Base-by-base conservation (phyloP, 257 asterid species). In the Fraxinus excelsior region DNA sequence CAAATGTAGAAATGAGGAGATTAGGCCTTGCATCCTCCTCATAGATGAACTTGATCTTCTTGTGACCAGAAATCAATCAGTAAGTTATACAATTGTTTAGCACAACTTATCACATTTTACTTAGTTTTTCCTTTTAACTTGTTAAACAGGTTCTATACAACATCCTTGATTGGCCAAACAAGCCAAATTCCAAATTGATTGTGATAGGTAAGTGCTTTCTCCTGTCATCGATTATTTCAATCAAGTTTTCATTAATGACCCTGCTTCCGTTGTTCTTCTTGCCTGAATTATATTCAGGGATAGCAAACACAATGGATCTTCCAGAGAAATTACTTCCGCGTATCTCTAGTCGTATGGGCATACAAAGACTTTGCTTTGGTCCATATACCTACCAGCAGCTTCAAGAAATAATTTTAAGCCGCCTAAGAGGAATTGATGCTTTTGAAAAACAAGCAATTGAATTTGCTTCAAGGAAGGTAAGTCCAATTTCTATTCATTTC, bases 271-370 rank as follows among this genome's bases (percentile, higher is more conserved):
- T 80, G 76, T 31, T 65, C 73, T 29, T 79, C 31, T 71, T 76
- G 38, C 38, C 49, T 72, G 25, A 25, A 25, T 32, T 67, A 67
- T 74, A 79, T 84, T 72, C 88, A 95, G 99, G 99, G 76, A 95
- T 95, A 82, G 99, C 99, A 88, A 95, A 95, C 85, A 95, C 99
- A 53, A 95, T 95, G 98, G 98, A 95, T 90, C 99, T 95, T 84
- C 99, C 99, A 40, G 99, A 95, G 87, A 95, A 91, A 90, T 80
- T 95, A 86, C 93, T 95, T 79, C 98, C 99, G 0, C 93, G 99
- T 64, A 93, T 95, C 84, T 93, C 98, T 38, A 95, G 99, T 84
- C 96, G 98, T n/a, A 93, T 95, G 99, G 98, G 99, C 82, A 88
- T 95, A 73, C 99, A 95, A 82, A 93, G 99, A 91, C 96, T 95